Percentiles rank a stretch among this genome's conserved stretches.
These are phyloP conservation scores for Rhodomyrtus tomentosa DNA, from an alignment of 345 rosid genomes.

Conservation along the genomic window DNA sequence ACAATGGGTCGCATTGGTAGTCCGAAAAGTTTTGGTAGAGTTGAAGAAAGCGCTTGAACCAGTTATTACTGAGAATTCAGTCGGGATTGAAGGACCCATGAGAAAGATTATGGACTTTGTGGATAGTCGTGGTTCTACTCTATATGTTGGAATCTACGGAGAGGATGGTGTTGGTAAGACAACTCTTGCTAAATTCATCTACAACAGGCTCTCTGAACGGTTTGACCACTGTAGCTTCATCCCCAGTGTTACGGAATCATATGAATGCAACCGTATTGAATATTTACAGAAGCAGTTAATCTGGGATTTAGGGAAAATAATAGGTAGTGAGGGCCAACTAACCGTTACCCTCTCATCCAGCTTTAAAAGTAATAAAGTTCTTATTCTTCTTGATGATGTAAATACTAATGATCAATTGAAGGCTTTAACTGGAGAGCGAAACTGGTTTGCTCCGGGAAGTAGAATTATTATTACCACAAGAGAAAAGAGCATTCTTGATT, in stretches of 20 bases:
- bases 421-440: background rate
- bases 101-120: background rate
- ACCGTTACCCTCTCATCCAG: too few species aligned
- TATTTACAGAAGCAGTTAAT: background rate
- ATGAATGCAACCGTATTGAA: background rate
- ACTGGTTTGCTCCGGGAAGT: background rate
- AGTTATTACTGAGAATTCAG: background rate
- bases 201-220: fast-evolving
- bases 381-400: background rate
- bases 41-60: background rate
- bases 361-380: background rate
- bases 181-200: background rate
- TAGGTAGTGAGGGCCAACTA: too few species aligned
- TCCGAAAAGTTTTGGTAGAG: background rate
- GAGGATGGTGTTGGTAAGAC: background rate
- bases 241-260: fast-evolving
- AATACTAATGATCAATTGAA: background rate
- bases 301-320: too few species aligned
- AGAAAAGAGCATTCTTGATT: background rate
- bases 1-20: background rate
- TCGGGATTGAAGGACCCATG: background rate
- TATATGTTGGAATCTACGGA: background rate
- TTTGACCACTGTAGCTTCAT: background rate
- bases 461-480: background rate
- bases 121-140: background rate